Evolutionary conservation across 2,329 filamentous ascomycete genomes (phyloP).

Genomic region (Zasmidium cellare): DNA sequence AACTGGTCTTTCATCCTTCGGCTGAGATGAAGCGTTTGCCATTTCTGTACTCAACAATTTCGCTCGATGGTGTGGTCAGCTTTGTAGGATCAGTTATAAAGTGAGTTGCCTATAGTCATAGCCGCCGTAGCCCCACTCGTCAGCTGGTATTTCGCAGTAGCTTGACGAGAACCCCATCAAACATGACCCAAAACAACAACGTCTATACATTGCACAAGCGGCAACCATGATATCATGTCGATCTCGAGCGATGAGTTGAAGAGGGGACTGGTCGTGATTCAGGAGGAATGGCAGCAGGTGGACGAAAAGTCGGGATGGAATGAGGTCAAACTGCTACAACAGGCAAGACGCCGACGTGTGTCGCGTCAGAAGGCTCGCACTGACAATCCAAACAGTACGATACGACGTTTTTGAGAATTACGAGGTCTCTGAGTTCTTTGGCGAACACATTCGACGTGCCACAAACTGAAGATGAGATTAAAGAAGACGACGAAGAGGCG

Average conservation of each 20-base stretch:
- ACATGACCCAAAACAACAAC: neutral
- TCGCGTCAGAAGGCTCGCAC: neutral
- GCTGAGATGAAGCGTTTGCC: too few species aligned
- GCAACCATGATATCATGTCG: neutral
- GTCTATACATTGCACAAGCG: neutral
- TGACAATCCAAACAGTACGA: neutral
- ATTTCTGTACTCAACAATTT: too few species aligned
- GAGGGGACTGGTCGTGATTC: neutral
- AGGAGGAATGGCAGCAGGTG: conserved; percentile 1
- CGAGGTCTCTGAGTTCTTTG: neutral
- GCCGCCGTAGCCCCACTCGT: too few species aligned
- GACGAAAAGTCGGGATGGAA: neutral
- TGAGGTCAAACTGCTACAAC: conserved; percentile 1
- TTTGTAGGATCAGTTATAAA: too few species aligned
- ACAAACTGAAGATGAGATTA: neutral
- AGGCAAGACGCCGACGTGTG: neutral
- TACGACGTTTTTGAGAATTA: neutral
- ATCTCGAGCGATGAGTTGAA: neutral
- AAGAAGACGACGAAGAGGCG: neutral
- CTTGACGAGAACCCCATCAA: too few species aligned
- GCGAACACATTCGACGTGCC: too few species aligned
- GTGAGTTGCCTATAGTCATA: too few species aligned
- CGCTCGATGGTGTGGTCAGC: too few species aligned
- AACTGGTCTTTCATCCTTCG: too few species aligned
- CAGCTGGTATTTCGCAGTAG: too few species aligned